A percentile compares a stretch with the other conserved stretches of the same genome.
Evolutionary conservation across 2,329 filamentous ascomycete genomes (phyloP).

Genomic region (Metarhizium brunneum): DNA sequence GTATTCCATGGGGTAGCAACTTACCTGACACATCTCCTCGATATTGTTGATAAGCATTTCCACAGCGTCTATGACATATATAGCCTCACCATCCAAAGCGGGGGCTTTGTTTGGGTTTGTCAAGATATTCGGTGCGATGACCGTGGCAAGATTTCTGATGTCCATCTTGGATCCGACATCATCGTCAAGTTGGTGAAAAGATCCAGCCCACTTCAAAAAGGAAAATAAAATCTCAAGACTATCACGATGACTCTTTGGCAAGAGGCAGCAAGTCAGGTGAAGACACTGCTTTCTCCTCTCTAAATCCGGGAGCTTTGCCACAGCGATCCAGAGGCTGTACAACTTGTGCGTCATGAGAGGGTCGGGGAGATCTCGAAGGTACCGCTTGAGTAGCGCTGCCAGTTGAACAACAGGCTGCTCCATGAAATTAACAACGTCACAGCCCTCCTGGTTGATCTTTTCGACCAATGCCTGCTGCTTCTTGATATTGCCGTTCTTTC

Average conservation of each 20-base stretch:
- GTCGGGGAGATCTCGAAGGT: slow-evolving; percentile 87
- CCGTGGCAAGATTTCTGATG: slow-evolving; percentile 90
- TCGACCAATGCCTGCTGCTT: slow-evolving; percentile 80
- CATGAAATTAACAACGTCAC: slow-evolving; percentile 76
- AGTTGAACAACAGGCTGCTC: slow-evolving; percentile 89
- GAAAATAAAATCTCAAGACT: slow-evolving; percentile 91
- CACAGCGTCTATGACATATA: slow-evolving; percentile 87
- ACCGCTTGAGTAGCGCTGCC: slow-evolving; percentile 89
- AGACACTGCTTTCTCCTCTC: slow-evolving; percentile 76
- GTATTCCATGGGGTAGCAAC: slow-evolving; percentile 21
- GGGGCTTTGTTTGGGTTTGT: slow-evolving; percentile 59
- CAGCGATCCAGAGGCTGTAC: slow-evolving; percentile 80
- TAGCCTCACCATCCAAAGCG: slow-evolving; percentile 75
- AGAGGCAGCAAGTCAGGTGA: slow-evolving; percentile 82
- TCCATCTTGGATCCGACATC: slow-evolving; percentile 99
- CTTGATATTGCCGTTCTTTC: slow-evolving; percentile 98
- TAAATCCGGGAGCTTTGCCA: slow-evolving; percentile 77
- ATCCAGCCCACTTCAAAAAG: slow-evolving; percentile 95
- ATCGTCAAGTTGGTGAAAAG: slow-evolving; percentile 94
- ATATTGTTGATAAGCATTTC: slow-evolving; percentile 86
- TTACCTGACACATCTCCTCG: slow-evolving; percentile 93
- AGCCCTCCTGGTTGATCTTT: slow-evolving; percentile 75
- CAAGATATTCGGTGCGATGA: slow-evolving; percentile 93
- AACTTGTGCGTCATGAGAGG: slow-evolving; percentile 92
- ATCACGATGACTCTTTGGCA: slow-evolving; percentile 88